Evolutionary conservation across 1,284 basidiomycete genomes (phyloP), one percentile per base, ranked within the genome.

Genomic region (Cutaneotrichosporon cutaneum): DNA sequence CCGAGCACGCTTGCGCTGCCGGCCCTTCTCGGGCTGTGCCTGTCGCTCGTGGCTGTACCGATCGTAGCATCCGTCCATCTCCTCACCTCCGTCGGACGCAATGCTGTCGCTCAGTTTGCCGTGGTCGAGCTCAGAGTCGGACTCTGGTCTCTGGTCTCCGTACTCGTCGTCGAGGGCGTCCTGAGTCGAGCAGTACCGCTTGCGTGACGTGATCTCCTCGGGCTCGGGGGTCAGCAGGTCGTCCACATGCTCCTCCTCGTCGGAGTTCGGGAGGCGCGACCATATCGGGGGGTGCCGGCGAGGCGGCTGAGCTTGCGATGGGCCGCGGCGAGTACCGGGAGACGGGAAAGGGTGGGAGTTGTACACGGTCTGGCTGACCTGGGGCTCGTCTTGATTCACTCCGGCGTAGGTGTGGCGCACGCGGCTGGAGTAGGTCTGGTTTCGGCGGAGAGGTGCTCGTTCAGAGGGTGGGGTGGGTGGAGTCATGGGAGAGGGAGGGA

Each of bases 391-490:
- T 14, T 24, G 22, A 2, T 24, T 13, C 22, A 3, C 2, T 11
- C 14, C 24, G 36, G 53, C 22, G 35, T 18, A 21, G 26, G 35
- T 42, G 24, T 2, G 5, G 22, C 39, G 39, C 22, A 54, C 35
- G 14, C 53, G 53, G 9, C 22, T 14, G 32, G 53, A 54, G 53
- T 42, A 54, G 3, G 53, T 54, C 36, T 54, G 32, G 53, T 54
- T 54, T 2, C 33, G 24, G 8, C 24, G 30, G n/a, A 9, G 18
- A 7, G 16, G 22, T 2, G 35, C 10, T 14, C 16, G 18, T 18
- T 7, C 18, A n/a, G 18, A 42, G n/a, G 32, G 51, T 21, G 21
- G 51, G 4, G n/a, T 30, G 30, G 16, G 30, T 33, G 51, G 7
- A 11, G 51, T 35, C 5, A n/a, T 30, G 30, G 30, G 21, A 22